phyloP scores from a whole-genome alignment of 169 alveolate species.

The Plasmodium gallinaceum region DNA sequence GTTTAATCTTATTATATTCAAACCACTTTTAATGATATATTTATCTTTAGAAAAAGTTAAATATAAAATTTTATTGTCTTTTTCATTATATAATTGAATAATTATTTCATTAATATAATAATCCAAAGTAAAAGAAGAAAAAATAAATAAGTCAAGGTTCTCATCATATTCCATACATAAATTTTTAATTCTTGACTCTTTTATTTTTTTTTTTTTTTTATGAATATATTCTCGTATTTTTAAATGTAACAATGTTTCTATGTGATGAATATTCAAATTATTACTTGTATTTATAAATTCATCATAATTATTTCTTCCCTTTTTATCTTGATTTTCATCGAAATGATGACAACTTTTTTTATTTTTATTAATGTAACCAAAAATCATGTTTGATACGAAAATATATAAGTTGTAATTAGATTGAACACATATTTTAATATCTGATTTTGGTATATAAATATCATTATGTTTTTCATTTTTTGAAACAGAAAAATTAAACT shows the following conservation, averaged over 20 bases:
- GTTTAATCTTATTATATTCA: conserved; percentile 56
- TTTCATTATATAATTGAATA: conserved; percentile 45
- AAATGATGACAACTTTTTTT: neutral
- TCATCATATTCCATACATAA: conserved; percentile 59
- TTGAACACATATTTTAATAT: conserved; percentile 45
- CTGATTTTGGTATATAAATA: conserved; percentile 40
- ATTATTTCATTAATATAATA: conserved; percentile 33
- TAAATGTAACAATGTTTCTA: conserved; percentile 28
- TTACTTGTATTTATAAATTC: neutral
- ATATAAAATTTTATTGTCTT: conserved; percentile 28
- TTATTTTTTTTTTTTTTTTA: conserved; percentile 3
- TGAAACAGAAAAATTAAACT: conserved; percentile 43
- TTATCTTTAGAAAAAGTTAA: conserved; percentile 7
- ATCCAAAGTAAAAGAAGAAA: conserved; percentile 31
- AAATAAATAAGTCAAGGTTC: conserved; percentile 52
- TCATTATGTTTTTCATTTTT: conserved; percentile 32
- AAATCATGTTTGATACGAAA: conserved; percentile 54
- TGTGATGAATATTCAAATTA: conserved; percentile 9
- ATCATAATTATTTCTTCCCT: neutral
- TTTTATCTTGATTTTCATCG: neutral
- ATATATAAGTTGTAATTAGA: conserved; percentile 51
- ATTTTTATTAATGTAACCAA: conserved; percentile 16
- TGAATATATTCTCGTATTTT: conserved; percentile 12
- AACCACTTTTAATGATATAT: conserved; percentile 32
- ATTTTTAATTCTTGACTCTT: conserved; percentile 20